Conservation (phyloP, 768 basidiomycete genomes). For the Lactarius hengduanensis region DNA sequence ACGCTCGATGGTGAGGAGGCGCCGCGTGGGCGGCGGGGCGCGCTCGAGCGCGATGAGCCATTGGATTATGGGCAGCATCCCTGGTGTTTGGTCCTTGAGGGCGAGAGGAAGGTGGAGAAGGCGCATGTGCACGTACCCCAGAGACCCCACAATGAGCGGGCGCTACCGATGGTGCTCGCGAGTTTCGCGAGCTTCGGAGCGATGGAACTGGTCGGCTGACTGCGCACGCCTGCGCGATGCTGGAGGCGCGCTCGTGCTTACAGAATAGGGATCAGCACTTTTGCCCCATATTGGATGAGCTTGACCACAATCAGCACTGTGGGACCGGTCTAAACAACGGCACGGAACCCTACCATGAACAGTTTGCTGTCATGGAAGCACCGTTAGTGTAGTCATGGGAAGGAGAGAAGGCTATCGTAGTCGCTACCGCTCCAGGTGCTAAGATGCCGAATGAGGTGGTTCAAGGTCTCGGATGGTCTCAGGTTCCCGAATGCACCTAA, state of each 20-base stretch:
- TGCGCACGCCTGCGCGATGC: slow-evolving; percentile 58
- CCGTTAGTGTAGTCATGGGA: slow-evolving; percentile 19
- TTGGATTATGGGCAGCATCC: slow-evolving; percentile 73
- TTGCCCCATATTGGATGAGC: slow-evolving; percentile 73
- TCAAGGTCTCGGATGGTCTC: slow-evolving; percentile 59
- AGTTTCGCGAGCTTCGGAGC: slow-evolving; percentile 56
- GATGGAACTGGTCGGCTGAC: slow-evolving; percentile 50
- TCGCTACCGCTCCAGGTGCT: slow-evolving; percentile 88
- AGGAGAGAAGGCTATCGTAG: slow-evolving; percentile 45
- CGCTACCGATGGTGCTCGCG: slow-evolving; percentile 57
- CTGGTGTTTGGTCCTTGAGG: slow-evolving; percentile 37
- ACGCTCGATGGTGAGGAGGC: slow-evolving; percentile 72
- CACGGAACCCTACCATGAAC: slow-evolving; percentile 31
- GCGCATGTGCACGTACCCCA: slow-evolving; percentile 57
- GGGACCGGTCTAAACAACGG: background rate
- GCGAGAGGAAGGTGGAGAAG: background rate
- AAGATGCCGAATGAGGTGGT: slow-evolving; percentile 73
- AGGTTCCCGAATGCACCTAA: slow-evolving; percentile 62
- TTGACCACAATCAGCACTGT: slow-evolving; percentile 33
- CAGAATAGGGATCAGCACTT: slow-evolving; percentile 65
- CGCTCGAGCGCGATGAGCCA: slow-evolving; percentile 78
- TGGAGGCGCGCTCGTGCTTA: slow-evolving; percentile 67
- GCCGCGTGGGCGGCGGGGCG: slow-evolving; percentile 66
- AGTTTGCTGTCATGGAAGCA: no score
- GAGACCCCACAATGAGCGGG: slow-evolving; percentile 71